Conservation (phyloP, 352 stramenopile species). For the Phytophthora tentaculata region DNA sequence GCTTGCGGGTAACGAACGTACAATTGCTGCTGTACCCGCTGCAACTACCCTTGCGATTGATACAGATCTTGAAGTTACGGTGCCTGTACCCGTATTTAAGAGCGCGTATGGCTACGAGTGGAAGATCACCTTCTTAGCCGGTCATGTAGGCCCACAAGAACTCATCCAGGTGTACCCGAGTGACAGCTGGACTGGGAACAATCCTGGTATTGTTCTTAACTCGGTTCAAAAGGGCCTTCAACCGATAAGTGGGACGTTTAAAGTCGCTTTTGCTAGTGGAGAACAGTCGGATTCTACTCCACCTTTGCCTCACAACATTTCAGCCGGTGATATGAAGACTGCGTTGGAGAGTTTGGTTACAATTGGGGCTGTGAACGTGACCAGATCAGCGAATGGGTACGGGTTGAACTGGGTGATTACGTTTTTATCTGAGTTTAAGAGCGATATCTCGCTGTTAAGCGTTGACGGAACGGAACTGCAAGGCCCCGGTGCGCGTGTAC, state of each 20-base stretch:
- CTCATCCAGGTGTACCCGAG: constrained; percentile 85
- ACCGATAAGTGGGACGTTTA: constrained; percentile 94
- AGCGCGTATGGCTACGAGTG: constrained; percentile 75
- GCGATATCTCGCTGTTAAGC: constrained; percentile 82
- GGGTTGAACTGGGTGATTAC: constrained; percentile 96
- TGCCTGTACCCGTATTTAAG: constrained; percentile 70
- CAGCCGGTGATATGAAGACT: constrained; percentile 77
- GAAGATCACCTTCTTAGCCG: constrained; percentile 76
- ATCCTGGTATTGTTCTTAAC: constrained; percentile 86
- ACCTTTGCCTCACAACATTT: constrained; percentile 89
- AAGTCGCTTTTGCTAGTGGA: constrained; percentile 67
- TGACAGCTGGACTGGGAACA: constrained; percentile 95
- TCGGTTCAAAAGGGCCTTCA: constrained; percentile 85
- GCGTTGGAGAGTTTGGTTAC: constrained; percentile 91
- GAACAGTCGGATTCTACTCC: constrained; percentile 86
- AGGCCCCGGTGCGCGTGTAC: constrained; percentile 87
- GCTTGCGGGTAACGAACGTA: constrained; percentile 54
- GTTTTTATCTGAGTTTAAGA: constrained; percentile 90
- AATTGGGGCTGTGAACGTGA: constrained; percentile 90
- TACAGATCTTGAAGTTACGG: constrained; percentile 19
- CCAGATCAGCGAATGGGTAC: constrained; percentile 90
- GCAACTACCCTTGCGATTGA: constrained; percentile 32
- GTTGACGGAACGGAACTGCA: constrained; percentile 93
- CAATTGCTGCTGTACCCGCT: constrained; percentile 25
- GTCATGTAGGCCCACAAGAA: constrained; percentile 86